Evolutionary conservation across 2,329 filamentous ascomycete species (phyloP).

Genomic region (Monilinia vaccinii-corymbosi): DNA sequence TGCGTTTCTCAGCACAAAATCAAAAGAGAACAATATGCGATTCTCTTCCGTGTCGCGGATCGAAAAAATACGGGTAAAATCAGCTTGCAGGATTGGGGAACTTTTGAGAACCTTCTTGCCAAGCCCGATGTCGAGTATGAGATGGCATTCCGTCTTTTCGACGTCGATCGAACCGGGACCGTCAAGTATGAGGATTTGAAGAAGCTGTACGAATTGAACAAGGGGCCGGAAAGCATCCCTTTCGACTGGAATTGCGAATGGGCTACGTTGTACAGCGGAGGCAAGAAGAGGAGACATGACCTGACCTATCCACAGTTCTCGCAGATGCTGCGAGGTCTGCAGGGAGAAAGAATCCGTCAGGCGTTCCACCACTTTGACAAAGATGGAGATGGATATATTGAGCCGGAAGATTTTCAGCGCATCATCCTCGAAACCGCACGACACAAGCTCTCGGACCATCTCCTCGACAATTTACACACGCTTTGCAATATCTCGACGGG

Average conservation of each 20-base stretch:
- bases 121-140: slow-evolving; percentile 98
- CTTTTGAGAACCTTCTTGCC: slow-evolving; percentile 85
- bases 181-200: slow-evolving; percentile 90
- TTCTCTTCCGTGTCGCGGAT: slow-evolving; percentile 89
- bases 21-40: slow-evolving; percentile 86
- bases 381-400: slow-evolving; percentile 88
- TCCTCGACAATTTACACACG: slow-evolving; percentile 81
- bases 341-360: slow-evolving; percentile 92
- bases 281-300: slow-evolving; percentile 76
- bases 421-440: slow-evolving; percentile 89
- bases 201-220: slow-evolving; percentile 78
- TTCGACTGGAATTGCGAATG: slow-evolving; percentile 98
- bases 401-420: slow-evolving; percentile 90
- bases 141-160: slow-evolving; percentile 95
- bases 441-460: slow-evolving; percentile 95
- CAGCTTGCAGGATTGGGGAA: slow-evolving; percentile 76
- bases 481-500: slow-evolving; percentile 90
- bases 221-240: slow-evolving; percentile 72
- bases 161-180: slow-evolving; percentile 70
- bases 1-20: slow-evolving; percentile 73
- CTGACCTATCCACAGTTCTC: slow-evolving; percentile 96
- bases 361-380: slow-evolving; percentile 89
- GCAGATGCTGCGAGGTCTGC: slow-evolving; percentile 92
- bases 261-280: slow-evolving; percentile 89
- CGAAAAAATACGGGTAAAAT: slow-evolving; percentile 64